phyloP scores from a whole-genome alignment of 2,329 filamentous ascomycete species.

The Alternaria burnsii region DNA sequence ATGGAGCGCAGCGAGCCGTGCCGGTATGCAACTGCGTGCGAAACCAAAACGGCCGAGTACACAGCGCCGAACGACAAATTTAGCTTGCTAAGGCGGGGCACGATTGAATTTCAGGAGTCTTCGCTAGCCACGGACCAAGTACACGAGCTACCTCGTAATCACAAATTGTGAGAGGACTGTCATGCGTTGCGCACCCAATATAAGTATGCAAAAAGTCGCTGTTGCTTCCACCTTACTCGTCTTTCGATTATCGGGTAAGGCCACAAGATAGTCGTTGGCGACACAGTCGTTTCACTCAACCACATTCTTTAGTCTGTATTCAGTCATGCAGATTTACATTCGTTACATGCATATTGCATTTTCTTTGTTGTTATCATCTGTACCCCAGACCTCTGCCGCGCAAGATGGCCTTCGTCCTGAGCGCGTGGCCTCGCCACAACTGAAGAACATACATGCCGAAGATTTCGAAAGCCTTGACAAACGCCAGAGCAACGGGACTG shows the following conservation, averaged over 20 bases:
- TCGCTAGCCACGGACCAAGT: neutral
- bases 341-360: neutral
- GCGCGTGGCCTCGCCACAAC: neutral
- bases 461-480: conserved; percentile 6
- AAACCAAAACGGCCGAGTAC: neutral
- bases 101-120: neutral
- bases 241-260: neutral
- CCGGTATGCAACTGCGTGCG: neutral
- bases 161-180: neutral
- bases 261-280: neutral
- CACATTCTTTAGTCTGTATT: neutral
- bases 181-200: neutral
- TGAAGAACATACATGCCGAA: neutral
- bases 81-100: neutral
- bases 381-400: neutral
- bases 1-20: neutral
- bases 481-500: conserved; percentile 21
- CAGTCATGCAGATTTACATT: neutral
- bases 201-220: neutral
- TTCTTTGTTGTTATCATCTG: neutral
- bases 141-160: neutral
- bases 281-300: neutral
- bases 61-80: neutral
- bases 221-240: neutral
- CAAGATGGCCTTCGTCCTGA: neutral